Evolutionary conservation across 495 filamentous ascomycete species (phyloP), one percentile per base, ranked within the genome.

Genomic region (Lasiosphaeria ovina): DNA sequence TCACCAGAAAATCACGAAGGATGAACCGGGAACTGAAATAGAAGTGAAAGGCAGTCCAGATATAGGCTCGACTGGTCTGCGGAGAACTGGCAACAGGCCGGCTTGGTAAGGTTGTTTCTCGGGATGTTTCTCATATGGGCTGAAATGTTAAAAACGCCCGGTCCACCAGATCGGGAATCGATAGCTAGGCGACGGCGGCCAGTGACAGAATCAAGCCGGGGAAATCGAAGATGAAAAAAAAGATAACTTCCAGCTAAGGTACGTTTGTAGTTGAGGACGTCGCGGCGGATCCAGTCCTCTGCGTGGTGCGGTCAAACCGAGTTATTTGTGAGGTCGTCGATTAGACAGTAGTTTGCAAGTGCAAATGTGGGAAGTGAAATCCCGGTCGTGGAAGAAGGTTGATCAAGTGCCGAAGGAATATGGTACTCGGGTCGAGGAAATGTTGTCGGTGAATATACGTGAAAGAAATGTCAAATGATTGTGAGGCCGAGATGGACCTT

Each of bases 391-490:
- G 24, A 24, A 24, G 24, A 24, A 47, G 44, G 44, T n/a, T 47
- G 44, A 14, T 47, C 44, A 47, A 47, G 44, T 24, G 24, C 24
- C 24, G 24, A 24, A 24, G 24, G 24, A 24, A 24, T 24, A 24
- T 24, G 1, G 24, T 47, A 47, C 16, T 47, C 44, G 12, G 12
- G 44, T 47, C 12, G 44, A 47, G 44, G 44, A 47, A 47, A 47
- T 14, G 44, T 47, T 14, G 44, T 14, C 12, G 11, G 12, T n/a
- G 42, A 48, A 57, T 42, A 34, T 57, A 11, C 49, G 35, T 32
- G 48, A 58, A 63, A 66, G 57, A 63, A 71, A 71, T 53, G 63
- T 59, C 59, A 61, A 40, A 45, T 55, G 35, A 35, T 66, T 60
- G 59, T 64, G 57, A 57, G 65, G 61, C 62, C 59, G 56, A 60